Evolutionary conservation across 2,329 filamentous ascomycete genomes (phyloP), one percentile per base, ranked within the genome.

Genomic region (Botryosphaeria dothidea): DNA sequence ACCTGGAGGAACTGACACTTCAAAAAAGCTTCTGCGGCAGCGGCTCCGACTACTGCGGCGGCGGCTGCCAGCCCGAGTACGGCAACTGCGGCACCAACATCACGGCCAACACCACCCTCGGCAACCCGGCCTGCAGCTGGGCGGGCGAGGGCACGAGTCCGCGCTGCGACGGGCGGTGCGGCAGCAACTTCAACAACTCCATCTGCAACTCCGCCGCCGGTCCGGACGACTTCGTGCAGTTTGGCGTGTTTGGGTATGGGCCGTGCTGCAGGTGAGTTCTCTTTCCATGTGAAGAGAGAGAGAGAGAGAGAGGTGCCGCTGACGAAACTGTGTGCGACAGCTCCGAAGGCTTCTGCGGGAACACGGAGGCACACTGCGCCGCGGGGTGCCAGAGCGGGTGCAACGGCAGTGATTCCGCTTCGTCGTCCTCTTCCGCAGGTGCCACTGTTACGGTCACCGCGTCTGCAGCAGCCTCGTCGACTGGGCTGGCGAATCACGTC

Each of bases 111-210:
- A 19, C 15, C 17, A 46, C 63, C 17, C 54, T 65, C n/a, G 63
- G 63, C 43, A 36, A 46, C 23, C 63, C 63, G 17, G 34, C 15
- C 4, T 65, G 63, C 49, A 60, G 54, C 45, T 65, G 63, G 63
- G 54, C 63, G 5, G 56, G 25, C 19, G 31, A 31, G 13, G 63
- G 63, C 45, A 60, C 52, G 11, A 52, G 45, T 23, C 63, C 63
- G 5, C 63, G 63, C 29, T 65, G 63, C 45, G 63, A 65, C 54
- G 63, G 63, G 5, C 46, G 54, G 17, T 65, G 63, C 49, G 63
- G 63, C 8, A 19, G n/a, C 21, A 31, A 25, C 4, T 65, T 52
- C 46, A 46, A 54, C 49, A 17, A 27, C 41, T 43, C 63, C n/a
- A n/a, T 61, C 25, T 65, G 63, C 54, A 65, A 23, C 63, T 9